Evolutionary conservation across 176 grass and related monocot species (phyloP).

Genomic region (Ensete glaucum): DNA sequence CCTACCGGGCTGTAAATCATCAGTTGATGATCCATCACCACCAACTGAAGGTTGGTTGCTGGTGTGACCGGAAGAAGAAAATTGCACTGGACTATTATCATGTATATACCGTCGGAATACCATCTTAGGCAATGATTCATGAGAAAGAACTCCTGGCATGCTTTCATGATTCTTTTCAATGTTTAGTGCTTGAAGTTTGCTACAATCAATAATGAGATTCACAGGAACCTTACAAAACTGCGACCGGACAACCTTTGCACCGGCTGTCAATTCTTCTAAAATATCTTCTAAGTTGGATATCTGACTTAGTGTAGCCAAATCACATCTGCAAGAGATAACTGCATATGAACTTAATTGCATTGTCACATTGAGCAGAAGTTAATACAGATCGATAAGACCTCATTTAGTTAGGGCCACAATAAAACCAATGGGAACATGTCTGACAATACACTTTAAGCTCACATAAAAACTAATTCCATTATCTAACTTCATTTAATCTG

Average conservation of each 20-base stretch:
- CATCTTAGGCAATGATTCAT: conserved; percentile 21
- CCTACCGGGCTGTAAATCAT: conserved; percentile 1
- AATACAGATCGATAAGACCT: neutral
- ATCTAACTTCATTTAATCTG: neutral
- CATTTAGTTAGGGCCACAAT: neutral
- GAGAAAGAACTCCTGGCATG: conserved; percentile 18
- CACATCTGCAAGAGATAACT: conserved; percentile 16
- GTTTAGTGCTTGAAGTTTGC: conserved; percentile 1
- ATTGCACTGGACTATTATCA: neutral
- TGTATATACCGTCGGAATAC: conserved; percentile 1
- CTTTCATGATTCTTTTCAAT: neutral
- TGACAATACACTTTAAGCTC: neutral
- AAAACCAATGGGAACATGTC: too few species aligned
- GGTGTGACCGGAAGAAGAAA: neutral
- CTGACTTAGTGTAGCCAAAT: conserved; percentile 21
- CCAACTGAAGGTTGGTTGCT: neutral
- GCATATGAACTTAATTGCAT: neutral
- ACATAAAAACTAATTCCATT: neutral
- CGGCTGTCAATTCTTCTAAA: conserved; percentile 21
- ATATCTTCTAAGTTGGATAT: conserved; percentile 17
- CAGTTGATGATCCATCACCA: neutral
- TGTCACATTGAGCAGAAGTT: neutral
- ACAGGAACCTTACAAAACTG: conserved; percentile 18
- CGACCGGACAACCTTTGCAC: conserved; percentile 18
- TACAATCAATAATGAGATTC: conserved; percentile 19